A percentile compares a stretch with the other conserved stretches of the same genome.
Conservation (phyloP, 164 flowering plant species). For the Houttuynia cordata region DNA sequence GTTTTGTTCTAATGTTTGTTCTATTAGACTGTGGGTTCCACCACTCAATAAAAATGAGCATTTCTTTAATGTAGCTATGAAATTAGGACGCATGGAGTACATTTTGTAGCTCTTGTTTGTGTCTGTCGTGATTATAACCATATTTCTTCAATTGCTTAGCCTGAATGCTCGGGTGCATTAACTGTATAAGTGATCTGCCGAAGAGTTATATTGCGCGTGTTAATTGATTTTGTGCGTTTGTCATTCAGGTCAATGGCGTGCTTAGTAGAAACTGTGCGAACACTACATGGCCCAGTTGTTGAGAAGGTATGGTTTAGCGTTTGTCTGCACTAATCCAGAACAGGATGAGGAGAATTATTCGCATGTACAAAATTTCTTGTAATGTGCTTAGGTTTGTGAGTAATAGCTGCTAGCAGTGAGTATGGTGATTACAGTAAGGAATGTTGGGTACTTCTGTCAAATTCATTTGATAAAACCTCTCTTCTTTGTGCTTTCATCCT, state of each 20-base stretch:
- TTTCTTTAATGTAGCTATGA: too few relatives aligned
- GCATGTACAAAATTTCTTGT: not conserved
- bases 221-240: not conserved
- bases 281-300: constrained; percentile 20
- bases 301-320: constrained; percentile 42
- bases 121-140: too few relatives aligned
- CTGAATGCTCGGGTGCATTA: too few relatives aligned
- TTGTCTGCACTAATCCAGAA: not conserved
- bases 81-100: too few relatives aligned
- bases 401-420: not conserved
- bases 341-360: not conserved
- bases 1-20: too few relatives aligned
- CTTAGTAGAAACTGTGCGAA: constrained; percentile 24
- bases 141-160: too few relatives aligned
- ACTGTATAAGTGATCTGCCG: too few relatives aligned
- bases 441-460: not conserved
- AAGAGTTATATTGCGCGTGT: not conserved
- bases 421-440: too few relatives aligned
- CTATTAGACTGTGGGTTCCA: too few relatives aligned
- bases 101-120: too few relatives aligned
- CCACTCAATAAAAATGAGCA: too few relatives aligned
- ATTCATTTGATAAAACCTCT: not conserved
- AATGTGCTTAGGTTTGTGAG: not conserved
- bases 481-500: not conserved
- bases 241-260: constrained; percentile 38